Evolutionary conservation across 2,329 filamentous ascomycete genomes (phyloP).

Genomic region (Tolypocladium guangdongense): DNA sequence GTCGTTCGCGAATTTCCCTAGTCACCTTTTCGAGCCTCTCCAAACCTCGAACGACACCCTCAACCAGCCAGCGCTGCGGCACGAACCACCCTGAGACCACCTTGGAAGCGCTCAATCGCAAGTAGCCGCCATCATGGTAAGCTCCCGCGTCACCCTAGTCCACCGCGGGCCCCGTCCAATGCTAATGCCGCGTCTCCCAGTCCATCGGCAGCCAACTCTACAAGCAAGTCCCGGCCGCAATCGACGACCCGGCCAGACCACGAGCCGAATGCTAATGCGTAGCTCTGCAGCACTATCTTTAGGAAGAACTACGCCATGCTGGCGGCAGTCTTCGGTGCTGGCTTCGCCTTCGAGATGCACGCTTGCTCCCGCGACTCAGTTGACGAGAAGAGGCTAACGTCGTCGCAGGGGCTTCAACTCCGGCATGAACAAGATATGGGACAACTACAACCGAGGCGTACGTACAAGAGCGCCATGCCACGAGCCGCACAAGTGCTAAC

Average conservation of each 20-base stretch:
- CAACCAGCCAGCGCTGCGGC: constrained; percentile 15
- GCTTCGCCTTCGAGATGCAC: constrained; percentile 92
- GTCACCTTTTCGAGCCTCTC: constrained; percentile 8
- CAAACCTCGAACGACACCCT: constrained; percentile 16
- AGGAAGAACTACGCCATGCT: constrained; percentile 84
- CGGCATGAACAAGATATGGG: constrained; percentile 77
- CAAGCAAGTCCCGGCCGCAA: constrained; percentile 22
- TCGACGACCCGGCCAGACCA: constrained; percentile 8
- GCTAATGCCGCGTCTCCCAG: constrained; percentile 27
- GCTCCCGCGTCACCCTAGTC: constrained; percentile 1
- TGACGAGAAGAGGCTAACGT: constrained; percentile 19
- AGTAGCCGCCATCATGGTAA: constrained; percentile 26
- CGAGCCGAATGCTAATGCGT: constrained; percentile 13
- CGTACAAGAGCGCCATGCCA: constrained; percentile 24
- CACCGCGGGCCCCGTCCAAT: constrained; percentile 1
- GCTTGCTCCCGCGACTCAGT: constrained; percentile 22
- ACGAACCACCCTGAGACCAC: constrained; percentile 13
- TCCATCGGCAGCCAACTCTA: constrained; percentile 26
- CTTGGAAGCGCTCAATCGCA: constrained; percentile 19
- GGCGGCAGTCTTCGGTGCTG: constrained; percentile 70
- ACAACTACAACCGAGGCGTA: constrained; percentile 85
- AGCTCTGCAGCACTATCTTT: constrained; percentile 58
- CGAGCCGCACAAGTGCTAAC: constrained; percentile 14
- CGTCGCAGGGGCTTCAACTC: constrained; percentile 66
- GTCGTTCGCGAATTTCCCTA: constrained; percentile 16